A percentile compares a stretch with the other conserved stretches of the same genome.
Conservation (phyloP, 495 filamentous ascomycete genomes). For the Pseudoneurospora amorphoporcata region DNA sequence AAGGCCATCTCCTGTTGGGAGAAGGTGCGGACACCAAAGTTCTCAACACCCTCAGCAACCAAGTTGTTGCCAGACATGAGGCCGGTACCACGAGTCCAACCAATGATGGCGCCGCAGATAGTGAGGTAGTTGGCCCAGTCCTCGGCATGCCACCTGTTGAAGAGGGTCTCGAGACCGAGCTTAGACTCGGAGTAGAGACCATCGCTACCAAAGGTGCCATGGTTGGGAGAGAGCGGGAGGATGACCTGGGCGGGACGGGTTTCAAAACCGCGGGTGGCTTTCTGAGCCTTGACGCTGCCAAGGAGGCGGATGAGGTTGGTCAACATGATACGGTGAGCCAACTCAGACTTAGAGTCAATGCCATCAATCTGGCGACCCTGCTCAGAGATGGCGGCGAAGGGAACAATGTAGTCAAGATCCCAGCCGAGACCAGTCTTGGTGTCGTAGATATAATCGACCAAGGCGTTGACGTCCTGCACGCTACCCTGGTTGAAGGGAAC, state of each 20-base stretch:
- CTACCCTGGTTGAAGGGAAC: constrained; percentile 99
- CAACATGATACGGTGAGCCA: constrained; percentile 98
- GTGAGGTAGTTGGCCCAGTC: constrained; percentile 97
- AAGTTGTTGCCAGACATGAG: constrained; percentile 98
- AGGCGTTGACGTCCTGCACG: constrained; percentile 89
- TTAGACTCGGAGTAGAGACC: constrained; percentile 98
- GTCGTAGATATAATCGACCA: constrained; percentile 94
- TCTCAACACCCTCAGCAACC: constrained; percentile 92
- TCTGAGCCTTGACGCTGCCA: constrained; percentile 82
- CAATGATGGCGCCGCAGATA: constrained; percentile 96
- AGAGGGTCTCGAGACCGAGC: constrained; percentile 89
- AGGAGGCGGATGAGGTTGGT: constrained; percentile 91
- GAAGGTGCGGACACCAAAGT: constrained; percentile 93
- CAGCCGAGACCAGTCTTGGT: constrained; percentile 93
- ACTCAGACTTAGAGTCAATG: constrained; percentile 95
- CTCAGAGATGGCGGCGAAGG: constrained; percentile 95
- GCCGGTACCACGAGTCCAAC: constrained; percentile 97
- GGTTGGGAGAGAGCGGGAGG: constrained; percentile 91
- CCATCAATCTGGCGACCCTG: constrained; percentile 96
- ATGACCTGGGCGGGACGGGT: constrained; percentile 95
- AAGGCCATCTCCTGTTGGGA: constrained; percentile 99
- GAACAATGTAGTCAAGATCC: constrained; percentile 94
- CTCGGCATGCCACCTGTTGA: constrained; percentile 98
- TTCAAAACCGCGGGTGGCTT: constrained; percentile 76
- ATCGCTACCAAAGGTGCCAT: constrained; percentile 96